Evolutionary conservation across 306 rosid species (phyloP), one percentile per base, ranked within the genome.

Genomic region (Hippophae rhamnoides): DNA sequence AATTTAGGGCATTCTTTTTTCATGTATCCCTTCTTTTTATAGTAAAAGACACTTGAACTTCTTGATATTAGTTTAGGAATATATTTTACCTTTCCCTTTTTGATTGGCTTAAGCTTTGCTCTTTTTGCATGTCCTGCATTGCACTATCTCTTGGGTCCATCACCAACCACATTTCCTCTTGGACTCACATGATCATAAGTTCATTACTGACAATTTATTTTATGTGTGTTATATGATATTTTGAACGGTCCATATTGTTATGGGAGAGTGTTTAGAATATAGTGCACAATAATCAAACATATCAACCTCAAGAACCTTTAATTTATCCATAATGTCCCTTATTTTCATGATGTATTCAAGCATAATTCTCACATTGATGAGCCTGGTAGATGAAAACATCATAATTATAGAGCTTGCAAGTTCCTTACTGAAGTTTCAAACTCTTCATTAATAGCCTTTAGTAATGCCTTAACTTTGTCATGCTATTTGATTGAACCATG

Each of bases 181-280:
- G 50, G 11, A 62, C 38, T 13, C 63, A 55, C 46, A 9, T 41
- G 56, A 13, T 56, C 52, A 54, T 0, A 10, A 53, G 43, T 27
- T 69, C 63, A 54, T 61, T 54, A 9, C 42, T 61, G 10, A 7
- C 47, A 56, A 56, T 9, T 66, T 66, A 11, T 27, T 56, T 66
- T 56, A 56, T 47, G 49, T 56, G 63, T 66, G 56, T 41, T 66
- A 5, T 66, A 56, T 1, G 56, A 47, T 6, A 66, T 57, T 10
- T 66, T 31, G 23, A 66, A 56, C 3, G 63, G 43, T 0, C 13
- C 52, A 45, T 26, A 59, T 46, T 2, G 7, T 5, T 9, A 7
- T n/a, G 62, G 48, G n/a, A 57, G 47, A 10, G 1, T 38, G 13
- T 11, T 6, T 7, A 23, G 54, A 10, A 11, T 49, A 12, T 10